Base-by-base conservation (phyloP, 495 filamentous ascomycete species). In the Penicillium malachiteum region DNA sequence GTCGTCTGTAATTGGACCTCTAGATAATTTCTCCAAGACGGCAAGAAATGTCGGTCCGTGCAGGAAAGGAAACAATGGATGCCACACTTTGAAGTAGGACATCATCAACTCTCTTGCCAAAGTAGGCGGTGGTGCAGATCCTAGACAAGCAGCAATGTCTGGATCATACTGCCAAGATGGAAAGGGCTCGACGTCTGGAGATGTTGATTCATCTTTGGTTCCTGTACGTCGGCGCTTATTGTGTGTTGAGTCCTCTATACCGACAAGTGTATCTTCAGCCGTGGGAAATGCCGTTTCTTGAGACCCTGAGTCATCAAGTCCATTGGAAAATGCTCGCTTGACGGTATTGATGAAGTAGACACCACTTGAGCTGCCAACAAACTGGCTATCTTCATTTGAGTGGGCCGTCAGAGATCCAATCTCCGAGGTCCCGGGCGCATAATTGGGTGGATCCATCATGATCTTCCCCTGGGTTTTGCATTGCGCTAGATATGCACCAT, bases 31-130 rank as follows among this genome's bases (percentile, higher is more conserved):
- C 55, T 78, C 74, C 69, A 79, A 72, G 11, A 70, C 69, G 52
- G 71, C 72, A 40, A 81, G 51, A 54, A 81, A 80, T 13, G 75
- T 76, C 11, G 77, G 76, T 12, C 78, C 75, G 51, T 81, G 78
- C 9, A 80, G 62, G 50, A 81, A 74, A 11, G 78, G 78, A 59
- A 78, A 80, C 37, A 79, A 55, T 43, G 76, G 72, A 68, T 81
- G 78, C 73, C 71, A 76, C 16, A 73, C 62, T 66, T 68, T 70
- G 60, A 75, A 75, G 34, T 74, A 76, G 35, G 63, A 54, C 70
- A 75, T 75, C 71, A 76, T 74, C 14, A 76, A 48, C 18, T 69
- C 62, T 30, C 62, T 65, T 1, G 68, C 67, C 5, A 62, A 35
- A 3, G 65, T 59, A 26, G 66, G 56, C 12, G 65, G 59, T n/a